Percentiles rank a stretch among this genome's conserved stretches.
Evolutionary conservation across 192 early-diverging fungal species (phyloP).

Genomic region (Coemansia sp.): DNA sequence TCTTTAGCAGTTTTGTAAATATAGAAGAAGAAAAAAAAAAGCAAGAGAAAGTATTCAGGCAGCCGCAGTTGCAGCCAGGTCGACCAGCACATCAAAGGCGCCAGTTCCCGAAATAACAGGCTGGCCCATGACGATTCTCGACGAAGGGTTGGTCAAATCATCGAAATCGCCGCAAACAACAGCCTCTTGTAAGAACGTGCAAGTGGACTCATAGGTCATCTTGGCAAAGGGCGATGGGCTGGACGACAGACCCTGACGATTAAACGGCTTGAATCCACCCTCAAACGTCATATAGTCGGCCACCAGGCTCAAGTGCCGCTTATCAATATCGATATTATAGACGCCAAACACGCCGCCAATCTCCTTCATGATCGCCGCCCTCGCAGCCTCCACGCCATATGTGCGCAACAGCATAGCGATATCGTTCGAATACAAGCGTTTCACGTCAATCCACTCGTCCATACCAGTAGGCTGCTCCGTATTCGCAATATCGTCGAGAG

Average conservation of each 20-base stretch:
- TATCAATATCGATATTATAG: conserved; percentile 92
- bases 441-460: conserved; percentile 75
- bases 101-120: conserved; percentile 92
- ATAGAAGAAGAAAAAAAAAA: neutral
- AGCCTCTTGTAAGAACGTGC: conserved; percentile 89
- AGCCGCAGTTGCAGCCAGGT: conserved; percentile 21
- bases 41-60: conserved; percentile 3
- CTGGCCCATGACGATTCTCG: conserved; percentile 92
- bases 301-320: conserved; percentile 92
- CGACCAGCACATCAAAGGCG: conserved; percentile 80
- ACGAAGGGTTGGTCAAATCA: conserved; percentile 82
- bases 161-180: conserved; percentile 90
- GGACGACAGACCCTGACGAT: conserved; percentile 88
- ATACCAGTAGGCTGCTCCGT: conserved; percentile 22
- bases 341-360: conserved; percentile 87
- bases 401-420: conserved; percentile 88
- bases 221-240: conserved; percentile 93
- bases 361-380: conserved; percentile 89
- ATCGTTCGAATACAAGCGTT: conserved; percentile 91
- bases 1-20: neutral
- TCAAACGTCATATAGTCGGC: conserved; percentile 99
- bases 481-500: conserved; percentile 37
- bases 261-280: conserved; percentile 97
- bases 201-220: conserved; percentile 98
- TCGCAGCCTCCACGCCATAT: conserved; percentile 98